These are phyloP conservation scores for Cyphellophora attinorum DNA, from an alignment of 2,329 filamentous ascomycete genomes.

Conservation along the genomic window DNA sequence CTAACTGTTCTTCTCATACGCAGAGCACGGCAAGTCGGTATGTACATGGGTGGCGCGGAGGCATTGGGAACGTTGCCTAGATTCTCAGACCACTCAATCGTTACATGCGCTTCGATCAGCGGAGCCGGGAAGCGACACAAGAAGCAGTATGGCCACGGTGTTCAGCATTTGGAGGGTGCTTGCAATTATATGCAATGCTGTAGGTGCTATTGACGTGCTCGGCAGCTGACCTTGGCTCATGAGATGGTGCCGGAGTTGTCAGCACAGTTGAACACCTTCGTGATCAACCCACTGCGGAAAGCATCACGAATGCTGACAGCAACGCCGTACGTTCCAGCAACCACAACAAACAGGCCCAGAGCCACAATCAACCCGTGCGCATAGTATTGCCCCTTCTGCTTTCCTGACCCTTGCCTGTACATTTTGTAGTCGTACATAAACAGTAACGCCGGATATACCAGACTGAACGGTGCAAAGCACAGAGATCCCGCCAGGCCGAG, in stretches of 20 bases:
- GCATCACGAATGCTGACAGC: constrained; percentile 7
- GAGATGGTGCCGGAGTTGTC: constrained; percentile 7
- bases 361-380: constrained; percentile 34
- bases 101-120: no score
- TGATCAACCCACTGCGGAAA: constrained; percentile 5
- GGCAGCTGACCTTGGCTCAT: no score
- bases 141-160: no score
- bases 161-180: no score
- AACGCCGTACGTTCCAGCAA: constrained; percentile 32
- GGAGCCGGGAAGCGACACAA: no score
- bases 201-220: no score
- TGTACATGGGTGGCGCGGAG: no score
- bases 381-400: constrained; percentile 28
- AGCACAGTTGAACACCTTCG: constrained; percentile 9
- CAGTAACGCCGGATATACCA: constrained; percentile 39
- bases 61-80: no score
- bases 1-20: no score
- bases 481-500: constrained; percentile 40
- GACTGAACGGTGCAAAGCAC: constrained; percentile 42
- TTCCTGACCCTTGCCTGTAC: constrained; percentile 27
- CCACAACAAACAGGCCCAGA: constrained; percentile 37
- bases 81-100: no score
- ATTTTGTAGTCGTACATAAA: constrained; percentile 38
- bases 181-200: no score
- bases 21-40: no score